phyloP scores from a whole-genome alignment of 1,139 yeast species.

The Zygosaccharomyces sapae region DNA sequence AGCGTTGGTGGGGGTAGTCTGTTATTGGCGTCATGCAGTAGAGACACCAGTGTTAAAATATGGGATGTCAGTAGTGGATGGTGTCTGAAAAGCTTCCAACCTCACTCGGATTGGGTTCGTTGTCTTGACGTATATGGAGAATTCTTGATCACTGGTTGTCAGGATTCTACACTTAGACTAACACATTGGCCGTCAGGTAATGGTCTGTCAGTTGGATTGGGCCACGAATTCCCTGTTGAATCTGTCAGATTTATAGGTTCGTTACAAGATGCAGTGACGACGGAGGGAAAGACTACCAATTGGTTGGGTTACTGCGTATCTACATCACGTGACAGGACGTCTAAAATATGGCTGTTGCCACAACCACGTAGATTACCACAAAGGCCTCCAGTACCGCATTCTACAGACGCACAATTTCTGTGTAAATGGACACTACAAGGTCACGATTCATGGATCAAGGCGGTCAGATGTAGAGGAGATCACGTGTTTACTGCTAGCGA shows the following conservation, averaged over 20 bases:
- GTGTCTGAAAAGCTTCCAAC: conserved; percentile 60
- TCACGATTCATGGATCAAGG: conserved; percentile 85
- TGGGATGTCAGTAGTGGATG: conserved; percentile 81
- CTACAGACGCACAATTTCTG: conserved; percentile 58
- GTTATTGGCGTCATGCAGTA: conserved; percentile 56
- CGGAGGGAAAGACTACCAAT: conserved; percentile 39
- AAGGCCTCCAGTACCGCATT: conserved; percentile 51
- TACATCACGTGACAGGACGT: conserved; percentile 74
- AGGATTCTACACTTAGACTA: conserved; percentile 71
- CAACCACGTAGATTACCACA: conserved; percentile 54
- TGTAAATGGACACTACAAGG: conserved; percentile 56
- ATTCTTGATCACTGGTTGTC: conserved; percentile 70
- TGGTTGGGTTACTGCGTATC: conserved; percentile 64
- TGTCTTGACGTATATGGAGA: conserved; percentile 54
- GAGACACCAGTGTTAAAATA: conserved; percentile 67
- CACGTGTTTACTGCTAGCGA: conserved; percentile 77
- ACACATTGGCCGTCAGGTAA: conserved; percentile 63
- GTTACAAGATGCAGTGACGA: conserved; percentile 28
- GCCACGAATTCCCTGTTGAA: conserved; percentile 85
- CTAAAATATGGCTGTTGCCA: conserved; percentile 74
- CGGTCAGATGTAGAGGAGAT: conserved; percentile 42
- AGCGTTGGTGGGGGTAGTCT: background rate
- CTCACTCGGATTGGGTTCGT: conserved; percentile 90
- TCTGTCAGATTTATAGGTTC: conserved; percentile 52
- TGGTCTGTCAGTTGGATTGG: conserved; percentile 62